Evolutionary conservation across 768 basidiomycete species (phyloP).

Genomic region (Tylopilus subfusipes): DNA sequence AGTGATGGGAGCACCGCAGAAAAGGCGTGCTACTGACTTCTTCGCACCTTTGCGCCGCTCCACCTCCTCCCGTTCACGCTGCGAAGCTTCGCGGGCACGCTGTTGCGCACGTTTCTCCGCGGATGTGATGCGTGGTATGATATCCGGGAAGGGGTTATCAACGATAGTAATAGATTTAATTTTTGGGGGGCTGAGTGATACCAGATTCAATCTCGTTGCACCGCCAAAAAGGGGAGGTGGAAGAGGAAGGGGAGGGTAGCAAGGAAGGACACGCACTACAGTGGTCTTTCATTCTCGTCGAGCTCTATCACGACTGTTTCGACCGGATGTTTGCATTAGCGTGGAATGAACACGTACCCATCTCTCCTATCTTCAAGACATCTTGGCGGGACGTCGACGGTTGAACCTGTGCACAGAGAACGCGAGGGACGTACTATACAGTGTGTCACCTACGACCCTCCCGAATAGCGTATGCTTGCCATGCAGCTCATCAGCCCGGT

Average conservation of each 20-base stretch:
- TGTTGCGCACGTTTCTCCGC: slow-evolving; percentile 86
- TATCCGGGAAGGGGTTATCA: slow-evolving; percentile 94
- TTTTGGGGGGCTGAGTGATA: slow-evolving; percentile 72
- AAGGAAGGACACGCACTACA: slow-evolving; percentile 57
- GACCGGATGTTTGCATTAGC: background rate
- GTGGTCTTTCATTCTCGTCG: slow-evolving; percentile 66
- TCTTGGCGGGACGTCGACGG: slow-evolving; percentile 43
- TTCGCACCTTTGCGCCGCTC: slow-evolving; percentile 74
- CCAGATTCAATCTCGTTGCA: background rate
- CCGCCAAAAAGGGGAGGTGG: background rate
- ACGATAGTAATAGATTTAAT: slow-evolving; percentile 81
- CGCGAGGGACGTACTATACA: slow-evolving; percentile 64
- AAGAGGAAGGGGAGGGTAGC: background rate
- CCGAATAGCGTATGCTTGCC: slow-evolving; percentile 96
- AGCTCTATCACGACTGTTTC: slow-evolving; percentile 47
- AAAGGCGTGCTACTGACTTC: slow-evolving; percentile 54
- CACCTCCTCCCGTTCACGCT: slow-evolving; percentile 75
- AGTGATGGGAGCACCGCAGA: too few relatives aligned
- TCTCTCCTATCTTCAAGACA: slow-evolving; percentile 86
- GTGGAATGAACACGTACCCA: slow-evolving; percentile 51
- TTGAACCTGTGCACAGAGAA: background rate
- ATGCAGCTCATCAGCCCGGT: slow-evolving; percentile 88
- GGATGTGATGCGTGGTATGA: slow-evolving; percentile 93
- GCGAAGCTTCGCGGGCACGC: slow-evolving; percentile 70
- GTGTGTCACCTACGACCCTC: slow-evolving; percentile 80